A percentile compares a stretch with the other conserved stretches of the same genome.
Conservation (phyloP, 306 rosid species). For the Cotoneaster glaucophyllus region DNA sequence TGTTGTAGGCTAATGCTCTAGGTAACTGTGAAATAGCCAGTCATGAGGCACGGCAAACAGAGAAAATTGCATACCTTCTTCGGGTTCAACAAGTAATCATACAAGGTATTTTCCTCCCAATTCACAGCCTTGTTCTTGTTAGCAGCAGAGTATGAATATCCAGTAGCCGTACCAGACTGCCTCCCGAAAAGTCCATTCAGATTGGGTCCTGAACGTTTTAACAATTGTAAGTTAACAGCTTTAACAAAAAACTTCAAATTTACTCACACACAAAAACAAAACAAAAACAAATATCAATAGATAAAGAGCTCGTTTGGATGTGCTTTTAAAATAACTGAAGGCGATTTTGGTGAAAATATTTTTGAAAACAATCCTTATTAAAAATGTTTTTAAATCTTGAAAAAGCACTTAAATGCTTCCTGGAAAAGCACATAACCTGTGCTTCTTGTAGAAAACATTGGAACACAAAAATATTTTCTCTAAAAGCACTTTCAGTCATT, state of each 20-base stretch:
- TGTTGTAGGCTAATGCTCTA: neutral
- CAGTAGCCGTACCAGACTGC: slow-evolving; percentile 90
- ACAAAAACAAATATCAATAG: neutral
- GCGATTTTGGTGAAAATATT: no score
- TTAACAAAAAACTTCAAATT: neutral
- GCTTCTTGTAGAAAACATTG: no score
- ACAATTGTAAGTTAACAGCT: neutral
- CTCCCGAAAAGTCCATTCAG: slow-evolving; percentile 84
- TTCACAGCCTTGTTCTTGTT: slow-evolving; percentile 88
- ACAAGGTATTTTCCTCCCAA: slow-evolving; percentile 86
- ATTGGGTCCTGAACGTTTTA: slow-evolving; percentile 62
- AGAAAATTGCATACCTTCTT: slow-evolving; percentile 52
- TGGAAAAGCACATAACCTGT: no score
- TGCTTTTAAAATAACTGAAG: no score
- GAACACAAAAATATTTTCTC: no score
- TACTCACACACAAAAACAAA: no score
- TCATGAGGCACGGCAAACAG: no score
- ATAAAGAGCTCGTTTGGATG: no score
- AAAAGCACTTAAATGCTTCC: no score
- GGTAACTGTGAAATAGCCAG: neutral
- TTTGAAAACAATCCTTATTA: no score
- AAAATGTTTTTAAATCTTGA: no score
- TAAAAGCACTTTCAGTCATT: no score
- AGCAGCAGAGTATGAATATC: slow-evolving; percentile 84
- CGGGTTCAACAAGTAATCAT: slow-evolving; percentile 86